Evolutionary conservation across 108 stramenopile species (phyloP), one percentile per base, ranked within the genome.

Genomic region (Cafeteria roenbergensis): DNA sequence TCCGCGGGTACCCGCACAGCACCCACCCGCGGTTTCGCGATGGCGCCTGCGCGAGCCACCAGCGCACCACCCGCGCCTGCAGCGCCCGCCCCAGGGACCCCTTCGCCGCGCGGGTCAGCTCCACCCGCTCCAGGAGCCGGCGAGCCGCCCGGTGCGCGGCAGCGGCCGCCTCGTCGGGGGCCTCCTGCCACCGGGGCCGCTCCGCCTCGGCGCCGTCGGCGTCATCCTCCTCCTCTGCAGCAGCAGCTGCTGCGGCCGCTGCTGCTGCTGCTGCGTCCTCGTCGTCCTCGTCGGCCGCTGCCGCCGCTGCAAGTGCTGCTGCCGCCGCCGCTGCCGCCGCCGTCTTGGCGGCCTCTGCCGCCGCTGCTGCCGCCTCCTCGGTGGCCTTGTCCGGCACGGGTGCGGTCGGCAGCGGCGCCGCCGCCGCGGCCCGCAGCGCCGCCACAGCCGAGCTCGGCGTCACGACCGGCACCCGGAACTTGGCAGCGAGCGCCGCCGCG

Each of bases 1-100:
- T 34, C 29, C 27, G 1, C 48, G 42, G 27, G 17, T 32, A 52
- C 25, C 34, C 53, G 2, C 53, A 51, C 0, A 65, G 53, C 33
- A 65, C 64, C 30, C 53, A 65, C 28, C 64, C 64, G 30, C 48
- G 64, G 33, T 55, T 65, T 51, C 22, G 51, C 30, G 51, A 65
- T 26, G 30, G 27, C 6, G 64, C 6, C 0, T 27, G 24, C 52
- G 29, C 30, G n/a, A 65, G 64, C 64, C 48, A 53, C 20, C 37
- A 38, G 0, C 64, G 51, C 26, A 65, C 30, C 0, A 29, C 64
- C 1, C 53, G 51, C 51, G 64, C 51, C 28, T 12, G 21, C 12
- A 65, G 52, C 52, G 52, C 53, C 51, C 53, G 52, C 24, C 37
- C 48, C 52, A 65, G 27, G 51, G 8, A 22, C 37, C 64, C 64